Conservation (phyloP, 768 basidiomycete genomes). For the Amanita rubescens region DNA sequence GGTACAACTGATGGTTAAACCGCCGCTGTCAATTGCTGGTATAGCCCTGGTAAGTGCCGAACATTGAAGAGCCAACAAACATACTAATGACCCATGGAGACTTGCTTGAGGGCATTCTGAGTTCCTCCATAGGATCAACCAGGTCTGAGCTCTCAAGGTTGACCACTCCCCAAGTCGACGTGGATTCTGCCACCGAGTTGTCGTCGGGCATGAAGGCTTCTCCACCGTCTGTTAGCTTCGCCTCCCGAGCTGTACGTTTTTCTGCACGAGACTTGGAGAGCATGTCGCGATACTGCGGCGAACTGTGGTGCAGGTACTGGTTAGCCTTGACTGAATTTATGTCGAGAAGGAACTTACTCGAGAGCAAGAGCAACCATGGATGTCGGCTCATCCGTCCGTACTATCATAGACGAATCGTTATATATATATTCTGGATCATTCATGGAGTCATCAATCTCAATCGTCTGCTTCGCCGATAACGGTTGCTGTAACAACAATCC, state of each 20-base stretch:
- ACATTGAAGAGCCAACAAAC: conserved; percentile 18
- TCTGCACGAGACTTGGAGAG: conserved; percentile 70
- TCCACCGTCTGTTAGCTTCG: conserved; percentile 51
- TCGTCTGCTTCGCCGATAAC: conserved; percentile 38
- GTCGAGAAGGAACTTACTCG: conserved; percentile 45
- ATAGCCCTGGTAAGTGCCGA: background rate
- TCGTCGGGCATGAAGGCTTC: conserved; percentile 96
- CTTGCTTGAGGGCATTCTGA: conserved; percentile 69
- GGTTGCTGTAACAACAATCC: conserved; percentile 69
- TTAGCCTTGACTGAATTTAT: conserved; percentile 1
- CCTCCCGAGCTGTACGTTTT: conserved; percentile 58
- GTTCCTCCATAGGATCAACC: conserved; percentile 68
- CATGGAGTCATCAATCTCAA: conserved; percentile 60
- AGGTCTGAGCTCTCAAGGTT: conserved; percentile 65
- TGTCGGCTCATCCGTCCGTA: conserved; percentile 94
- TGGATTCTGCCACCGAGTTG: conserved; percentile 69
- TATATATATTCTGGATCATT: conserved; percentile 89
- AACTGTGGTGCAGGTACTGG: conserved; percentile 36
- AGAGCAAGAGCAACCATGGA: conserved; percentile 95
- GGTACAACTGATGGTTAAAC: conserved; percentile 86
- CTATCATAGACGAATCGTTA: conserved; percentile 88
- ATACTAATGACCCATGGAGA: conserved; percentile 77
- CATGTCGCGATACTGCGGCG: conserved; percentile 78
- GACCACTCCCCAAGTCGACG: conserved; percentile 90
- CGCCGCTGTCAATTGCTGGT: conserved; percentile 84